phyloP scores from a whole-genome alignment of 2,329 filamentous ascomycete species.

The Fusarium armeniacum region DNA sequence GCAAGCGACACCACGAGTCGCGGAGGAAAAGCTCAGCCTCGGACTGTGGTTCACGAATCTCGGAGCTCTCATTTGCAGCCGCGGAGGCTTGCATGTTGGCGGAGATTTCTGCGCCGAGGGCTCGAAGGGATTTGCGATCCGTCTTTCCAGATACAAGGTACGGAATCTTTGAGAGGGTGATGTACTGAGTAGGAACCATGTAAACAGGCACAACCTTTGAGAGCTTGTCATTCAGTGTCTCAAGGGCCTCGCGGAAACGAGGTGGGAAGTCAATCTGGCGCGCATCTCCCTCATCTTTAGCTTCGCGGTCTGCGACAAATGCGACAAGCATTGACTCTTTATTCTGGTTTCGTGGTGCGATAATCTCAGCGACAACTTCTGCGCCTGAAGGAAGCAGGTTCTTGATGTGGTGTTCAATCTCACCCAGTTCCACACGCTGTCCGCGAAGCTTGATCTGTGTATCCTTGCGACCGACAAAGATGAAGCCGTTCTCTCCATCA shows the following conservation, averaged over 20 bases:
- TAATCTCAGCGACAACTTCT: constrained; percentile 64
- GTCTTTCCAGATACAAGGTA: constrained; percentile 49
- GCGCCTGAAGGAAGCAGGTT: constrained; percentile 57
- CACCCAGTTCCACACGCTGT: constrained; percentile 72
- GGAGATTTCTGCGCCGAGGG: constrained; percentile 42
- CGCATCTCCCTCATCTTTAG: constrained; percentile 30
- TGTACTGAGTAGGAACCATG: constrained; percentile 46
- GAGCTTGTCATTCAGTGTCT: constrained; percentile 39
- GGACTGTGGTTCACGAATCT: constrained; percentile 34
- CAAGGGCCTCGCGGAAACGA: constrained; percentile 39
- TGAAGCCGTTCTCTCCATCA: constrained; percentile 67
- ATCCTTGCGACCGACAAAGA: constrained; percentile 74
- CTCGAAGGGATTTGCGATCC: constrained; percentile 44
- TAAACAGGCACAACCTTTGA: constrained; percentile 44
- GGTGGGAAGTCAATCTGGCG: constrained; percentile 40
- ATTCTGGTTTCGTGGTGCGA: constrained; percentile 56
- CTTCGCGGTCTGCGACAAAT: constrained; percentile 45
- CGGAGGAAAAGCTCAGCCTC: constrained; percentile 50
- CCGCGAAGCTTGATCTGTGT: constrained; percentile 78
- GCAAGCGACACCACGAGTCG: constrained; percentile 55
- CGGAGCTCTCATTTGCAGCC: constrained; percentile 2
- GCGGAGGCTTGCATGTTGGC: constrained; percentile 37
- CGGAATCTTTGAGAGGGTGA: constrained; percentile 43
- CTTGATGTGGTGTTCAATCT: constrained; percentile 65
- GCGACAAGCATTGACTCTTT: constrained; percentile 49